A percentile compares a stretch with the other conserved stretches of the same genome.
Evolutionary conservation across 2,329 filamentous ascomycete genomes (phyloP).

Genomic region (Chaetomiaceae sp.): DNA sequence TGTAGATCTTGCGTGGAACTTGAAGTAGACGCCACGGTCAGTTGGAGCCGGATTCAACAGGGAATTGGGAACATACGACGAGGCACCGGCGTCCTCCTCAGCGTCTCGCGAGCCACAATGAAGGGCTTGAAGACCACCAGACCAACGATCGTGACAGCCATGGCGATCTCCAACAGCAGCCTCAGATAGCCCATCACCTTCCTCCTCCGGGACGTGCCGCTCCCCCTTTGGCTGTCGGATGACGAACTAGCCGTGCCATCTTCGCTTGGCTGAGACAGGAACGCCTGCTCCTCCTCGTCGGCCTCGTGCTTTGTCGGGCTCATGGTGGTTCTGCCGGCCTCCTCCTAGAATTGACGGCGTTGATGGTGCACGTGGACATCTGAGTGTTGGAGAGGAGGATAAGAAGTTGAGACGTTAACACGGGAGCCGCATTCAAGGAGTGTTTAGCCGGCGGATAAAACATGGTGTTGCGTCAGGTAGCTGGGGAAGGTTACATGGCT

Average conservation of each 20-base stretch:
- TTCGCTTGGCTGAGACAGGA: conserved; percentile 19
- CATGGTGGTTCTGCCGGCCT: conserved; percentile 1
- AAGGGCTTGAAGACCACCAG: conserved; percentile 24
- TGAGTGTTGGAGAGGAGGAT: neutral
- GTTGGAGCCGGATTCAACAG: neutral
- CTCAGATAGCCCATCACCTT: conserved; percentile 26
- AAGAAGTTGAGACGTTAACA: neutral
- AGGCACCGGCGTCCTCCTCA: conserved; percentile 30
- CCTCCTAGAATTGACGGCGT: neutral
- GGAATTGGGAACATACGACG: neutral
- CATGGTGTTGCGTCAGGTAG: neutral
- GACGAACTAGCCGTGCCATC: neutral
- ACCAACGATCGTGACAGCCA: conserved; percentile 29
- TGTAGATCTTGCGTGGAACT: conserved; percentile 36
- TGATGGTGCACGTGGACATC: neutral
- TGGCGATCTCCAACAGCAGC: conserved; percentile 29
- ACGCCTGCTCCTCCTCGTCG: conserved; percentile 31
- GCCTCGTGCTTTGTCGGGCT: conserved; percentile 22
- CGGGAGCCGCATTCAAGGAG: neutral
- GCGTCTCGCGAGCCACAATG: neutral
- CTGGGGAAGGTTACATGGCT: conserved; percentile 1
- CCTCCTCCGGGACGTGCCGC: conserved; percentile 8
- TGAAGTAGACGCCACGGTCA: conserved; percentile 7
- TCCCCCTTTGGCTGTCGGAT: neutral
- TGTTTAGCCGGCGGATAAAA: conserved; percentile 5